Percentiles rank a stretch among this genome's conserved stretches.
Conservation (phyloP, 2,329 filamentous ascomycete species). For the Penicillium glabrum region DNA sequence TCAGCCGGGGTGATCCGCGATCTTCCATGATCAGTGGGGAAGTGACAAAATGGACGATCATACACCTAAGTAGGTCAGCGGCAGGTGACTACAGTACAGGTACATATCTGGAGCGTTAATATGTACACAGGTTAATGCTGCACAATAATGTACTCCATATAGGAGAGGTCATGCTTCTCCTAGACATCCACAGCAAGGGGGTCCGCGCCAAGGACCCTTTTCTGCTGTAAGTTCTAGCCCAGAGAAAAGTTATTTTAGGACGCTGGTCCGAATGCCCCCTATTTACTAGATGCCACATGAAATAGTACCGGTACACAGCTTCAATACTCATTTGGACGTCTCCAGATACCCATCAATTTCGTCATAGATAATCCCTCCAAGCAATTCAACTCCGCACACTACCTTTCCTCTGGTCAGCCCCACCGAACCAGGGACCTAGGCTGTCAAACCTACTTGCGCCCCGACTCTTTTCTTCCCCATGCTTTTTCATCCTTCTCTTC, state of each 20-base stretch:
- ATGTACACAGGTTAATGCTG: neutral
- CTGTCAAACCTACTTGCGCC: neutral
- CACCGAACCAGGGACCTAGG: neutral
- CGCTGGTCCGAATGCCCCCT: neutral
- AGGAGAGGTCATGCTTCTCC: neutral
- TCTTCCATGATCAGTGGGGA: neutral
- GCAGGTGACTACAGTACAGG: neutral
- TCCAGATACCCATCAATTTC: neutral
- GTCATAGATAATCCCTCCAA: neutral
- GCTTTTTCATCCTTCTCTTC: neutral
- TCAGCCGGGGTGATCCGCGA: neutral
- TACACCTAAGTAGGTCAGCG: neutral
- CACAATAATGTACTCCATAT: neutral
- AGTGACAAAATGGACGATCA: neutral
- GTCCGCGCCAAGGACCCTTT: neutral
- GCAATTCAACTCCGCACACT: neutral
- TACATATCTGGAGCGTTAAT: neutral
- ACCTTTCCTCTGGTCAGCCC: neutral
- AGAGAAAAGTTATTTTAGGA: neutral
- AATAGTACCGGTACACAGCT: neutral
- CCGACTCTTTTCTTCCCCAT: slow-evolving; percentile 2
- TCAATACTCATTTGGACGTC: neutral
- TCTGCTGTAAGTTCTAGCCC: neutral
- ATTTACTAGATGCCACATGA: neutral
- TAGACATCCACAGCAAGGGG: neutral